phyloP scores from a whole-genome alignment of 495 filamentous ascomycete genomes.

The Annulohypoxylon stygium region DNA sequence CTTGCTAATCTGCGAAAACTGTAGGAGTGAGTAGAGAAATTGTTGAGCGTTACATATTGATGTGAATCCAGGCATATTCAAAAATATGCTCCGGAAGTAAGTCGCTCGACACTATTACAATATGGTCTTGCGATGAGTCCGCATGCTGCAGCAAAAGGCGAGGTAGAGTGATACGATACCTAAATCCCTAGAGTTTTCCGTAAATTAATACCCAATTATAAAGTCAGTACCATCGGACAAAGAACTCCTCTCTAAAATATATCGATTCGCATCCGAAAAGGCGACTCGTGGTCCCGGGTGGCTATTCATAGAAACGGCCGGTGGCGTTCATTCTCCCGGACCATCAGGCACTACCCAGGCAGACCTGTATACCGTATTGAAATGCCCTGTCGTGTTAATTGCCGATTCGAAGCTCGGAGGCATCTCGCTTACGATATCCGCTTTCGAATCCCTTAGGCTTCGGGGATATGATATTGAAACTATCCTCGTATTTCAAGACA shows the following conservation, averaged over 20 bases:
- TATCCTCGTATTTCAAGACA: conserved; percentile 72
- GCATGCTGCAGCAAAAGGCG: conserved; percentile 71
- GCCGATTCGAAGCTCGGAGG: conserved; percentile 79
- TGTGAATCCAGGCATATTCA: conserved; percentile 65
- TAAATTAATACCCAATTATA: conserved; percentile 16
- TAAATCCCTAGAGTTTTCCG: neutral
- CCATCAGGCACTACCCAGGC: conserved; percentile 81
- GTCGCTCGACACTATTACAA: conserved; percentile 70
- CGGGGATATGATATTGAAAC: conserved; percentile 80
- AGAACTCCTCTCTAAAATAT: conserved; percentile 61
- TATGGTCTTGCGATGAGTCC: conserved; percentile 79
- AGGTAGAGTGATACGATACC: conserved; percentile 43
- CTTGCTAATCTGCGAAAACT: conserved; percentile 23
- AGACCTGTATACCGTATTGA: conserved; percentile 77
- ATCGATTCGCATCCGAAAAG: conserved; percentile 57
- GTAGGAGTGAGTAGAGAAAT: conserved; percentile 1
- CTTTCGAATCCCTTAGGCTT: conserved; percentile 77
- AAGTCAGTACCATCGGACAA: conserved; percentile 62
- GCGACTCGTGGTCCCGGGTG: conserved; percentile 58
- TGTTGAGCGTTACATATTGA: conserved; percentile 25
- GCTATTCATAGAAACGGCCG: conserved; percentile 79
- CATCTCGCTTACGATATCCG: conserved; percentile 79
- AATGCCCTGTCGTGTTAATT: conserved; percentile 78
- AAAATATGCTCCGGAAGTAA: conserved; percentile 64
- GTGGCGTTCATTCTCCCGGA: conserved; percentile 79